Evolutionary conservation across 2,329 filamentous ascomycete genomes (phyloP), one percentile per base, ranked within the genome.

Genomic region (Fusarium algeriense): DNA sequence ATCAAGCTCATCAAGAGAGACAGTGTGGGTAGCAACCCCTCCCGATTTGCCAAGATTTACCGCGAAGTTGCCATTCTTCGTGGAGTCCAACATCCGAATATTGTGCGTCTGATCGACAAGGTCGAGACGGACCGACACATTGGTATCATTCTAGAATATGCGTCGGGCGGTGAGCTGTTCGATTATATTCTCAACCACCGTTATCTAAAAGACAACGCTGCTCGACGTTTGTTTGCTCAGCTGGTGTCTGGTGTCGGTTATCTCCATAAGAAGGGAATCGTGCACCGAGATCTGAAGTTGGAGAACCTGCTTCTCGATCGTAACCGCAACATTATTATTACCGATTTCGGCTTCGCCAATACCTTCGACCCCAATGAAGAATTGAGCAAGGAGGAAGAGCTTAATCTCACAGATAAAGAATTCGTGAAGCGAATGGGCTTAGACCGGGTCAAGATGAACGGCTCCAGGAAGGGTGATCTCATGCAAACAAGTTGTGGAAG

Each of bases 401-500:
- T 94, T 76, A 93, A 94, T 70, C 84, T 99, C 26, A 88, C 89
- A 30, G 95, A 97, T 78, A 92, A 93, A 73, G 95, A 98, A 20
- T 96, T 91, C 78, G 92, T 98, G 68, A 95, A 95, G 83, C 88
- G 91, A 55, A 87, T 92, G 83, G 93, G 93, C n/a, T 85, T 98
- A 52, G 95, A 98, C 80, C 92, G 90, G 76, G 82, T 93, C 41
- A 91, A 93, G 76, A 80, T 89, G 15, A 92, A 93, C 72, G 94
- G 94, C 17, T 87, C 90, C 77, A 89, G 95, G 67, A 90, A 94
- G 76, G 96, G 96, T 40, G 96, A 99, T 83, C 84, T 99, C 78
- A 99, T 99, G 96, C 95, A 98, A 83, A 99, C 96, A 14, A 98
- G 96, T 80, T 99, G 96, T 80, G 96, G 96, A 71, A 98, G 95